Percentiles rank a stretch among this genome's conserved stretches.
phyloP scores from a whole-genome alignment of 1,284 basidiomycete species.

The Apiotrichum montevideense region DNA sequence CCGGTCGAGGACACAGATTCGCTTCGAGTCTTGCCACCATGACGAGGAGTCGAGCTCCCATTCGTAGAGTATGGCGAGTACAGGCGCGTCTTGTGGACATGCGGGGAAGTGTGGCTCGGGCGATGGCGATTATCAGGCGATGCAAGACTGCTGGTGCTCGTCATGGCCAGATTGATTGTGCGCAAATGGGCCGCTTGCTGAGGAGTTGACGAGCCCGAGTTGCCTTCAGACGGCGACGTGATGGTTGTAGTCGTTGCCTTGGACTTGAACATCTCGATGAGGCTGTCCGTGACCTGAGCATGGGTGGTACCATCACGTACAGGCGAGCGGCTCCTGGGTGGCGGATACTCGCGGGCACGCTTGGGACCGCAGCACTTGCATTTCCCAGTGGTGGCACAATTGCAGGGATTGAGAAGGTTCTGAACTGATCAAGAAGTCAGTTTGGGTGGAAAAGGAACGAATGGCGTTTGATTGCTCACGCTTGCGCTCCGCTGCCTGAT shows the following conservation, averaged over 20 bases:
- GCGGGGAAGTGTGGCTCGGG: conserved; percentile 39
- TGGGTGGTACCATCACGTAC: conserved; percentile 1
- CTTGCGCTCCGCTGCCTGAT: conserved; percentile 28
- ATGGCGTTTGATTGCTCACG: conserved; percentile 12
- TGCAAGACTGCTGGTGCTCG: conserved; percentile 12
- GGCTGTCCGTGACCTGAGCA: conserved; percentile 19
- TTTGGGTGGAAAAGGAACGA: not conserved
- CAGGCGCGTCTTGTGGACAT: conserved; percentile 46
- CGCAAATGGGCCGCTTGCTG: conserved; percentile 4
- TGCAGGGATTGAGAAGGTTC: conserved; percentile 44
- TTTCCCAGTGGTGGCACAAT: conserved; percentile 47
- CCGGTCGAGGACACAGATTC: conserved; percentile 12
- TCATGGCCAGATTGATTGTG: conserved; percentile 8
- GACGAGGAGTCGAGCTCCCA: conserved; percentile 22
- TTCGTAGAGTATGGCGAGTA: conserved; percentile 44
- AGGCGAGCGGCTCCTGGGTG: not conserved
- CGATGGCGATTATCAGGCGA: conserved; percentile 38
- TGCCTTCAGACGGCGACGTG: not conserved
- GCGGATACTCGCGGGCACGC: conserved; percentile 3
- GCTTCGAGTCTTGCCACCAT: conserved; percentile 15
- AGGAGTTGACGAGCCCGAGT: conserved; percentile 16
- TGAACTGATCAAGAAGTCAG: conserved; percentile 20
- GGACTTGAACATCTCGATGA: conserved; percentile 32
- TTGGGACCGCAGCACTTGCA: conserved; percentile 56
- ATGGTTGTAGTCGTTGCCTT: conserved; percentile 18